A percentile compares a stretch with the other conserved stretches of the same genome.
These are phyloP conservation scores for Colletotrichum sp. DNA, from an alignment of 2,329 filamentous ascomycete genomes.

Conservation along the genomic window DNA sequence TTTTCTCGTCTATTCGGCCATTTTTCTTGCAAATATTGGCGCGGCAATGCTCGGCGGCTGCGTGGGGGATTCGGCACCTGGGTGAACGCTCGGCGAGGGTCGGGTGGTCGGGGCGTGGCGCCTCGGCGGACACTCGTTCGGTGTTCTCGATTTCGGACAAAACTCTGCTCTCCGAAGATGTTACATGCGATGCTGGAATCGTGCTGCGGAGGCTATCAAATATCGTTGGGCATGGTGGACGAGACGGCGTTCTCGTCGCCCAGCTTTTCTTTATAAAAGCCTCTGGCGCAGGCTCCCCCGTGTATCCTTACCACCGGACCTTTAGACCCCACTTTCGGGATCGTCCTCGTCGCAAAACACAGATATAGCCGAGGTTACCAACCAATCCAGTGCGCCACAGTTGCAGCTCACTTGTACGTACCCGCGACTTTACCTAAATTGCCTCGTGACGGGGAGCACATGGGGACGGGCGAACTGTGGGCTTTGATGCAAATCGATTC, in stretches of 20 bases:
- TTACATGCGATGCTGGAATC: background rate
- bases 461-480: background rate
- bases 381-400: slow-evolving; percentile 15
- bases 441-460: background rate
- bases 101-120: background rate
- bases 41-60: slow-evolving; percentile 1
- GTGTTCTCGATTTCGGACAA: background rate
- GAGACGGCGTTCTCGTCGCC: background rate
- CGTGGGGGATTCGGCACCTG: background rate
- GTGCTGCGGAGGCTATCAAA: background rate
- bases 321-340: slow-evolving; percentile 22
- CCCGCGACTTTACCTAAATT: background rate
- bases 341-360: slow-evolving; percentile 14
- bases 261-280: slow-evolving; percentile 10
- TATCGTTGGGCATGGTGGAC: background rate
- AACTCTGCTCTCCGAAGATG: background rate
- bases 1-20: background rate
- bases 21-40: background rate
- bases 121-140: background rate
- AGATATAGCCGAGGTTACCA: slow-evolving; percentile 24
- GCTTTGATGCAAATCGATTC: background rate
- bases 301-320: slow-evolving; percentile 16
- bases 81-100: background rate
- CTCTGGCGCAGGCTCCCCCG: slow-evolving; percentile 3
- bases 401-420: background rate